Evolutionary conservation across 2,329 filamentous ascomycete species (phyloP).

Genomic region (Paecilomyces sp.): DNA sequence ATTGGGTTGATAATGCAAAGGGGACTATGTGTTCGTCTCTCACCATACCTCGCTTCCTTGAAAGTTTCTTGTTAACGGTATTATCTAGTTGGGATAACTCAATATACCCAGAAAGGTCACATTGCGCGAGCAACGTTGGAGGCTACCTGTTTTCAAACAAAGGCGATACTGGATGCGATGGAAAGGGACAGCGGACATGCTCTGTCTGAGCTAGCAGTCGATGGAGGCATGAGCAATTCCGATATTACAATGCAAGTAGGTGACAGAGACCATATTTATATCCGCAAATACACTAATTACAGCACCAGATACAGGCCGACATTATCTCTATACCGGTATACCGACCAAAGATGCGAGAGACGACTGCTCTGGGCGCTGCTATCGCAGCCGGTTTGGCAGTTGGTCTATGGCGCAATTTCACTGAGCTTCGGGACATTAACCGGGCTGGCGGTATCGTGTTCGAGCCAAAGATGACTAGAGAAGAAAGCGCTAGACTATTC

Average conservation of each 20-base stretch:
- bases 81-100: constrained; percentile 67
- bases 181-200: constrained; percentile 73
- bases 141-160: constrained; percentile 86
- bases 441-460: constrained; percentile 64
- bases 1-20: constrained; percentile 92
- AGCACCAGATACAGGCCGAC: constrained; percentile 65
- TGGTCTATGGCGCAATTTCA: constrained; percentile 67
- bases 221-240: constrained; percentile 83
- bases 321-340: constrained; percentile 73
- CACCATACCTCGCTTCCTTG: not conserved
- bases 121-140: constrained; percentile 84
- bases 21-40: constrained; percentile 66
- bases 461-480: constrained; percentile 50
- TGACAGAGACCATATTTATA: constrained; percentile 11
- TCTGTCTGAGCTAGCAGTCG: constrained; percentile 71
- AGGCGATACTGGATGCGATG: constrained; percentile 90
- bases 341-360: constrained; percentile 79
- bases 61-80: constrained; percentile 2
- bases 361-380: constrained; percentile 75
- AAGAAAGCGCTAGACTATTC: constrained; percentile 55
- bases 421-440: constrained; percentile 67
- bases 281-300: constrained; percentile 3
- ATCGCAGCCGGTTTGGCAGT: constrained; percentile 79
- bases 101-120: constrained; percentile 77
- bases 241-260: constrained; percentile 74